These are phyloP conservation scores for Penicillium sp. DNA, from an alignment of 2,329 filamentous ascomycete species.

Conservation along the genomic window DNA sequence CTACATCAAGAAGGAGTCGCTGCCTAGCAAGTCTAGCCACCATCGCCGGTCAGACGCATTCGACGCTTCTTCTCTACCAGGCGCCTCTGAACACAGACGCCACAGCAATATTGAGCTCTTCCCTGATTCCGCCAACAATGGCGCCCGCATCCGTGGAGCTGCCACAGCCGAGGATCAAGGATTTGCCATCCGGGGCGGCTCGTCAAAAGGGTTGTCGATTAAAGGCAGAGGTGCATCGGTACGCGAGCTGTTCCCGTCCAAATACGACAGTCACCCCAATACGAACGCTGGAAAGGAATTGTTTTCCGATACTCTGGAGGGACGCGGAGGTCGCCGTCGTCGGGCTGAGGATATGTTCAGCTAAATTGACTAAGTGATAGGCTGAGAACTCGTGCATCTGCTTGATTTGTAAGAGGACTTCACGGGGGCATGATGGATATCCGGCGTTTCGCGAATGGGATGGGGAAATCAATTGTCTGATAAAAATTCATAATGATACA, in stretches of 20 bases:
- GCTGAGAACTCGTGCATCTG: not conserved
- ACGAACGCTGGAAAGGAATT: slow-evolving; percentile 66
- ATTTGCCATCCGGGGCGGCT: slow-evolving; percentile 38
- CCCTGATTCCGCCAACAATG: slow-evolving; percentile 33
- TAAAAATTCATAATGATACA: slow-evolving; percentile 11
- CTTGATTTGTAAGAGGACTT: slow-evolving; percentile 1
- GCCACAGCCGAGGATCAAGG: slow-evolving; percentile 51
- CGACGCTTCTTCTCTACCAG: slow-evolving; percentile 43
- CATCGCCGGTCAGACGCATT: slow-evolving; percentile 51
- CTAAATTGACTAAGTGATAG: slow-evolving; percentile 36
- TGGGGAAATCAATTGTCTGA: slow-evolving; percentile 6
- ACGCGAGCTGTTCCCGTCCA: slow-evolving; percentile 68
- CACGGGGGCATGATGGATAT: slow-evolving; percentile 12
- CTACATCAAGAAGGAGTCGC: slow-evolving; percentile 56
- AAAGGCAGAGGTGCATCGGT: slow-evolving; percentile 66
- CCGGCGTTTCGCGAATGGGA: slow-evolving; percentile 14
- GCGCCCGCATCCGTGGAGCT: slow-evolving; percentile 60
- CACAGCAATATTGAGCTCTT: slow-evolving; percentile 40
- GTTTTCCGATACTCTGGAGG: slow-evolving; percentile 60
- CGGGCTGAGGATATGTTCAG: slow-evolving; percentile 71
- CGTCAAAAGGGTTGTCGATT: slow-evolving; percentile 59
- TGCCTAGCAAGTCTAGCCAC: slow-evolving; percentile 50
- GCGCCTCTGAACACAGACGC: slow-evolving; percentile 27
- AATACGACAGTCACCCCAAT: slow-evolving; percentile 36
- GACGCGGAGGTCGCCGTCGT: slow-evolving; percentile 58